Evolutionary conservation across 139 green algal genomes (phyloP).

Genomic region (Dunaliella sp.): DNA sequence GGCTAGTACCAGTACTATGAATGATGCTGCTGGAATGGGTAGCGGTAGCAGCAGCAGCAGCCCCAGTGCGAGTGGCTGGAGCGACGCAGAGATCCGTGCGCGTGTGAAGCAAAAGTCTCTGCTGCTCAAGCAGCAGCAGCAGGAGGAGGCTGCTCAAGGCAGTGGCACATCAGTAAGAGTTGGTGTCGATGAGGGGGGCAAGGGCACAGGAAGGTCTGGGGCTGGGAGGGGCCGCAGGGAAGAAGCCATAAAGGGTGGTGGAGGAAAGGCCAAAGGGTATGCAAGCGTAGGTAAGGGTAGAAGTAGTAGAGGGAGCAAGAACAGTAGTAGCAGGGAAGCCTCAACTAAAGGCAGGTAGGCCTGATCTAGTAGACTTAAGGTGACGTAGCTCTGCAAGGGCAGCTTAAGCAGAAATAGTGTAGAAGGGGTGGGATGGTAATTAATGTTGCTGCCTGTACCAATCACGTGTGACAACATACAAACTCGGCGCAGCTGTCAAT

Average conservation of each 20-base stretch:
- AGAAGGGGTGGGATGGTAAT: too few relatives aligned
- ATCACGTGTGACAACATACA: too few relatives aligned
- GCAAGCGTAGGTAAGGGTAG: neutral
- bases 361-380: too few relatives aligned
- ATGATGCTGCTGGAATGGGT: too few relatives aligned
- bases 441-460: too few relatives aligned
- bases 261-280: too few relatives aligned
- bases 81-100: neutral
- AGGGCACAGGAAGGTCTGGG: neutral
- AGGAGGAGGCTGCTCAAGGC: neutral
- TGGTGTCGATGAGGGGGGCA: neutral
- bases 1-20: too few relatives aligned
- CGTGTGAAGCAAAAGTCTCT: conserved; percentile 7
- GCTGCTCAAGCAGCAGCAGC: conserved; percentile 19
- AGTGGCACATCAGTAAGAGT: neutral
- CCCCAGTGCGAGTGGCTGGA: neutral
- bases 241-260: neutral
- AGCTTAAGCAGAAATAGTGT: too few relatives aligned
- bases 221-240: neutral
- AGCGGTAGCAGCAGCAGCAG: neutral
- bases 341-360: neutral
- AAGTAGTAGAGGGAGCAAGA: neutral
- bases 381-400: too few relatives aligned
- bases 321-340: neutral
- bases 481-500: too few relatives aligned